Conservation (phyloP, 176 grass and related monocot genomes). For the Cocos nucifera region DNA sequence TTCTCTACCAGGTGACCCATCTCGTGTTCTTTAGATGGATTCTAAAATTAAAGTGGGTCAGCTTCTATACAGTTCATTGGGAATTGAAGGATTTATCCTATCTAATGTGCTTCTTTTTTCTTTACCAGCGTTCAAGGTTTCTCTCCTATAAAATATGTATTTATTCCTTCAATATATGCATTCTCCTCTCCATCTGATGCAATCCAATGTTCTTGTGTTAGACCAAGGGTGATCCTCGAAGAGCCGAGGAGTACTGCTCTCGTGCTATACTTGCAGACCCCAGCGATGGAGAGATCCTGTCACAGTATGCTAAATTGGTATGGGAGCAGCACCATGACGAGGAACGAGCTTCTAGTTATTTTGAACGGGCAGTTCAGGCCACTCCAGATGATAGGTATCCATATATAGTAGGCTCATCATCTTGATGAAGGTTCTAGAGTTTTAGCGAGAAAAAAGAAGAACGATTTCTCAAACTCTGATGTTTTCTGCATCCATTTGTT, state of each 20-base stretch:
- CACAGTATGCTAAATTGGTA: slow-evolving; percentile 80
- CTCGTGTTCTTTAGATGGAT: not conserved
- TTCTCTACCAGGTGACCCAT: slow-evolving; percentile 57
- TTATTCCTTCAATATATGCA: no score
- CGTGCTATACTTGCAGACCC: slow-evolving; percentile 70
- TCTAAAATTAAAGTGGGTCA: no score
- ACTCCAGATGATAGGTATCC: slow-evolving; percentile 44
- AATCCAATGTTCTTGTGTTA: slow-evolving; percentile 5
- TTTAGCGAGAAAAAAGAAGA: no score
- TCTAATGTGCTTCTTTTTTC: no score
- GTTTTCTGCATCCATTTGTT: not conserved
- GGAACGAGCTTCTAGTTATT: slow-evolving; percentile 77
- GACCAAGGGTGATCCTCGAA: slow-evolving; percentile 48
- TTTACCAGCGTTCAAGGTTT: no score
- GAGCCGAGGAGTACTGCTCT: slow-evolving; percentile 92
- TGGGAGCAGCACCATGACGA: slow-evolving; percentile 77
- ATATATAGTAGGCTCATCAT: not conserved
- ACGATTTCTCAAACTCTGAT: no score
- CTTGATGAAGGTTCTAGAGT: not conserved
- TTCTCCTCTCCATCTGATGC: not conserved
- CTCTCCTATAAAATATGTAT: no score
- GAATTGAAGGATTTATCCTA: no score
- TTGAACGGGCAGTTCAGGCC: slow-evolving; percentile 53
- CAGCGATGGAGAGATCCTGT: slow-evolving; percentile 69
- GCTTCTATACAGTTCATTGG: no score